Evolutionary conservation across 1,284 basidiomycete genomes (phyloP).

Genomic region (Cutaneotrichosporon sp.): DNA sequence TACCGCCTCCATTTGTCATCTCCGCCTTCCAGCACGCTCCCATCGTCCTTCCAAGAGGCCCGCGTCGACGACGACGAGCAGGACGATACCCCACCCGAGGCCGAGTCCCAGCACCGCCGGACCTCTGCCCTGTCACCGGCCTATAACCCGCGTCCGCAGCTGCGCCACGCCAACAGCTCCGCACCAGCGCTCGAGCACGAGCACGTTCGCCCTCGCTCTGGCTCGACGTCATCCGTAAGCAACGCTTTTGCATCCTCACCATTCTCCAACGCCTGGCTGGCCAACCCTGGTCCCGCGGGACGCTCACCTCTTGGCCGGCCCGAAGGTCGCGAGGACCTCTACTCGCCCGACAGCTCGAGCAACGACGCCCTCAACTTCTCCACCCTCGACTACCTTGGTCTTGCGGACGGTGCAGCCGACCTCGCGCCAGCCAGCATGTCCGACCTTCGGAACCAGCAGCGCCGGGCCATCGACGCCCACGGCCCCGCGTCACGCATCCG

Average conservation of each 20-base stretch:
- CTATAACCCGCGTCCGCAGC: constrained; percentile 45
- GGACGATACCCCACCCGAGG: constrained; percentile 3
- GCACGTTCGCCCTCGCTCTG: constrained; percentile 77
- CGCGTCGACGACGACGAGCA: constrained; percentile 20
- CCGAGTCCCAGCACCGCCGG: constrained; percentile 16
- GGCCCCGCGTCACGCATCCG: constrained; percentile 65
- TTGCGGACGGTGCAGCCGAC: constrained; percentile 54
- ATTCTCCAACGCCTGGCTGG: constrained; percentile 81
- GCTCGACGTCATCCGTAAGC: constrained; percentile 72
- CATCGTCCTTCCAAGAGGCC: constrained; percentile 41
- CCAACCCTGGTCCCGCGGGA: constrained; percentile 49
- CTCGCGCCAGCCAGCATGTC: constrained; percentile 71
- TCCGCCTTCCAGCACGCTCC: constrained; percentile 36
- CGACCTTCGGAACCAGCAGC: constrained; percentile 77
- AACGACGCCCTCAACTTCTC: constrained; percentile 84
- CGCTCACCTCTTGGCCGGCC: constrained; percentile 33
- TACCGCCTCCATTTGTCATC: background rate
- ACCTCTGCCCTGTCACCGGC: constrained; percentile 40
- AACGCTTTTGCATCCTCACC: constrained; percentile 81
- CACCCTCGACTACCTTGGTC: constrained; percentile 88
- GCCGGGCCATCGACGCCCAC: constrained; percentile 71
- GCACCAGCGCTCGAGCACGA: constrained; percentile 56
- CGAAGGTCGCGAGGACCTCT: constrained; percentile 61
- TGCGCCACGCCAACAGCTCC: constrained; percentile 69
- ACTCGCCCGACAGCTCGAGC: constrained; percentile 18